phyloP scores from a whole-genome alignment of 78 protist genomes.

The Polysphondylium violaceum region DNA sequence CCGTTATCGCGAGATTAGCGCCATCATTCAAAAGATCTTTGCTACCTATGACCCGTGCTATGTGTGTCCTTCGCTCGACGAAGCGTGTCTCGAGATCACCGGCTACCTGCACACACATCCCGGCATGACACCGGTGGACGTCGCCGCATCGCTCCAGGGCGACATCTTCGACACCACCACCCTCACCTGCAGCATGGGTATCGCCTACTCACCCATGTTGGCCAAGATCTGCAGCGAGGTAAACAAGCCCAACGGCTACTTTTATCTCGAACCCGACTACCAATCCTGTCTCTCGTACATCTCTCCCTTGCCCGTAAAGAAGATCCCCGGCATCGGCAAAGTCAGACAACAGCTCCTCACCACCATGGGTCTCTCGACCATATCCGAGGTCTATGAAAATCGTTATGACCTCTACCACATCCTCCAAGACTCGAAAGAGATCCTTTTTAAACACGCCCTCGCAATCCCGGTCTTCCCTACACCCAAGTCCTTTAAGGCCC shows the following conservation, averaged over 20 bases:
- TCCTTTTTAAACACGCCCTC: conserved; percentile 57
- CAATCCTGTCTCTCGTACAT: background rate
- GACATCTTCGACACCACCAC: conserved; percentile 23
- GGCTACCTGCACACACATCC: conserved; percentile 3
- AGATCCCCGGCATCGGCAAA: conserved; percentile 66
- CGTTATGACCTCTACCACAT: conserved; percentile 40
- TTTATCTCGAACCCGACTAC: background rate
- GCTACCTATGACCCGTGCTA: conserved; percentile 25
- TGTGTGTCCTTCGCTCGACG: conserved; percentile 79
- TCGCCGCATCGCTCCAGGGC: conserved; percentile 9
- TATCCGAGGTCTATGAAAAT: conserved; percentile 22
- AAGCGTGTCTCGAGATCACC: conserved; percentile 69
- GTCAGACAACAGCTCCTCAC: conserved; percentile 42
- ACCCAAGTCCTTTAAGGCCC: background rate
- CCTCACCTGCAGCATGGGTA: conserved; percentile 52
- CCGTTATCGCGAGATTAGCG: conserved; percentile 35
- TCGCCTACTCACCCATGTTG: conserved; percentile 56
- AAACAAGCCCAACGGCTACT: conserved; percentile 69
- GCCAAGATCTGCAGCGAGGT: conserved; percentile 54
- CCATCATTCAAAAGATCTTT: conserved; percentile 8
- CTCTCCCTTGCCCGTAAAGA: background rate
- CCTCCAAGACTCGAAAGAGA: conserved; percentile 12
- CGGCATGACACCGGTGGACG: conserved; percentile 10
- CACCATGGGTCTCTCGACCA: conserved; percentile 15
- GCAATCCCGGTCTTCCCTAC: conserved; percentile 45